Base-by-base conservation (phyloP, 352 stramenopile genomes). In the Phytopythium montanum region DNA sequence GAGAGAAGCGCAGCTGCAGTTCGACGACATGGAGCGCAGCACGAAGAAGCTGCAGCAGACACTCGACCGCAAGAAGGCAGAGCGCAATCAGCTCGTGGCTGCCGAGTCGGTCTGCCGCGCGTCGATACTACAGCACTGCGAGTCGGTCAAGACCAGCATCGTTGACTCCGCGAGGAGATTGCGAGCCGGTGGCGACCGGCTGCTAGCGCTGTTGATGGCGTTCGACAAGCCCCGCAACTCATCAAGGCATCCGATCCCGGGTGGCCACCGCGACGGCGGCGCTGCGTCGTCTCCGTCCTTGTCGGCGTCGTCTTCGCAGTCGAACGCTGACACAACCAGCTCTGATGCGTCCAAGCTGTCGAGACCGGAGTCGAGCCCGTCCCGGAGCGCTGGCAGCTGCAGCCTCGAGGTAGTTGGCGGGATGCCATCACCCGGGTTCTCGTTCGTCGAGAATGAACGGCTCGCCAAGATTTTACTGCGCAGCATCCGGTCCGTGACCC, bases 401-500 rank as follows among this genome's bases (percentile, higher is more conserved):
- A 46, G 5, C 16, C 19, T 25, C 19, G 39, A 46, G 19, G 39
- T 25, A 13, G 31, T 10, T 1, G n/a, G 50, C 1, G 31, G 21
- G 4, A 8, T n/a, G 9, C 5, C 29, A 19, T 23, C 46, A 18
- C 7, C 60, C 28, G 61, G 19, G 2, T 90, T 81, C 56, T 79
- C 62, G 2, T 82, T 94, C 19, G 72, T 83, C 60, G 84, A 95
- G 54, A 93, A 92, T 12, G 79, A 92, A 55, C 80, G 81, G 18
- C 66, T 95, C 28, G 75, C 85, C 19, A 80, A 73, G 44, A 89
- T 92, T 57, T 70, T 95, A 23, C 58, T 85, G 31, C 80, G 81
- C 41, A 95, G 78, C 59, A 79, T 93, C 50, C 74, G 76, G 42
- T 79, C 75, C 1, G 70, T 75, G n/a, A 65, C 79, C 42, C 76